A percentile compares a stretch with the other conserved stretches of the same genome.
Evolutionary conservation across 306 rosid genomes (phyloP).

Genomic region (Gastrolobium bilobum): DNA sequence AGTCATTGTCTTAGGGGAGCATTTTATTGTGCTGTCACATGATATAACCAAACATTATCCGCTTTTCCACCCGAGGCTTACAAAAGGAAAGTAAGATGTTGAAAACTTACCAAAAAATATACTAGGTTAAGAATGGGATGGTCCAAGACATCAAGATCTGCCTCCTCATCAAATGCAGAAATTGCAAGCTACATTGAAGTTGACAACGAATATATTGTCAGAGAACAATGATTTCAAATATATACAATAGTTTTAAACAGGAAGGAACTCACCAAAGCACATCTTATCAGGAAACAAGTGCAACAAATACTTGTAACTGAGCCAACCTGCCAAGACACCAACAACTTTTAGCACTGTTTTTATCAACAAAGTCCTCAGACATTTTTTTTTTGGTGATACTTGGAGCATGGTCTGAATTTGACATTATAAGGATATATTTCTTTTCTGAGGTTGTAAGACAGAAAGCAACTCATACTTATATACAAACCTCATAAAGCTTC

Average conservation of each 20-base stretch:
- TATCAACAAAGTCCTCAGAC: not conserved
- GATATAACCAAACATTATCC: constrained; percentile 7
- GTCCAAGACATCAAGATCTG: constrained; percentile 65
- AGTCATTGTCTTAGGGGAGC: not conserved
- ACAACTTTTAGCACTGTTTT: constrained; percentile 18
- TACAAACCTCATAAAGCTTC: constrained; percentile 78
- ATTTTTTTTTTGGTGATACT: not conserved
- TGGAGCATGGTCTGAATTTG: not conserved
- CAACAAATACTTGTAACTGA: constrained; percentile 77
- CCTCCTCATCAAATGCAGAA: constrained; percentile 62
- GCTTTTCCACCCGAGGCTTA: not conserved
- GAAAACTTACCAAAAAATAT: constrained; percentile 73
- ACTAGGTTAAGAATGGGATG: constrained; percentile 74
- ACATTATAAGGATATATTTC: constrained; percentile 13
- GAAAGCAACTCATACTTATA: constrained; percentile 8
- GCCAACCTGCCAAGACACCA: constrained; percentile 70
- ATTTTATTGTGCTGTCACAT: constrained; percentile 16
- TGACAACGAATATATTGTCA: constrained; percentile 41
- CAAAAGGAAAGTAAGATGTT: not conserved
- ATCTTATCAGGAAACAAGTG: constrained; percentile 81
- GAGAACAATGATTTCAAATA: constrained; percentile 22
- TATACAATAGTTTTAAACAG: constrained; percentile 3
- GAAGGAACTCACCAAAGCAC: constrained; percentile 70
- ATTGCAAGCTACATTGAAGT: constrained; percentile 62
- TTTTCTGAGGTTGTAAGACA: constrained; percentile 25